Evolutionary conservation across 2,329 filamentous ascomycete species (phyloP).

Genomic region (Aspergillus brasiliensis): DNA sequence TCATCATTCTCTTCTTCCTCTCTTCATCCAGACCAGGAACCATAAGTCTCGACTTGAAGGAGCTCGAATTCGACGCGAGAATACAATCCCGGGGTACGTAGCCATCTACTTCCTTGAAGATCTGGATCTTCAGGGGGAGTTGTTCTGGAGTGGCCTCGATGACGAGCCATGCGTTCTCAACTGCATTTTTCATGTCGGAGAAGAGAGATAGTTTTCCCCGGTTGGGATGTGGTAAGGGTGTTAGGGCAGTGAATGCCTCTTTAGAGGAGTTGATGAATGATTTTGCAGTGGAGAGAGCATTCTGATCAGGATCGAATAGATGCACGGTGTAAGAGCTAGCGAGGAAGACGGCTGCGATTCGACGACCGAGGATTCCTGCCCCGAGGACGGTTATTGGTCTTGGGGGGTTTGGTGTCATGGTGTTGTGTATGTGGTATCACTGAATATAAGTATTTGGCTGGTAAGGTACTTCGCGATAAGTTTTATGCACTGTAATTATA

Average conservation of each 20-base stretch:
- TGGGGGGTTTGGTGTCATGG: background rate
- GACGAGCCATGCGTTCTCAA: slow-evolving; percentile 54
- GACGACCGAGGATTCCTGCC: slow-evolving; percentile 43
- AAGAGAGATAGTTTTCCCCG: slow-evolving; percentile 39
- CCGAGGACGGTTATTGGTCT: slow-evolving; percentile 32
- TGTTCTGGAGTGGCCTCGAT: slow-evolving; percentile 57
- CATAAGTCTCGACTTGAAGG: slow-evolving; percentile 55
- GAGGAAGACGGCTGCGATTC: slow-evolving; percentile 34
- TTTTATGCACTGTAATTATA: too few species aligned
- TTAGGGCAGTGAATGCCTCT: slow-evolving; percentile 29
- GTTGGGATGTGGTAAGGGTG: slow-evolving; percentile 20
- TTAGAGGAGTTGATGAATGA: slow-evolving; percentile 36
- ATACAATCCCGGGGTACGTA: slow-evolving; percentile 50
- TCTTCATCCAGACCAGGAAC: slow-evolving; percentile 38
- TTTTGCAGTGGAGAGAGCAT: slow-evolving; percentile 27
- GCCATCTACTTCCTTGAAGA: slow-evolving; percentile 49
- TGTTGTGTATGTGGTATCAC: background rate
- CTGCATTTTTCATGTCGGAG: slow-evolving; percentile 43
- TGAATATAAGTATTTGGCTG: too few species aligned
- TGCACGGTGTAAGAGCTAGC: slow-evolving; percentile 31
- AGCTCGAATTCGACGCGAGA: slow-evolving; percentile 54
- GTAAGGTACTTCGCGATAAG: too few species aligned
- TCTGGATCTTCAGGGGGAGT: slow-evolving; percentile 51
- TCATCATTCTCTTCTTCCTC: slow-evolving; percentile 38
- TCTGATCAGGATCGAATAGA: slow-evolving; percentile 28